Conservation (phyloP, 139 green algal species). For the Pleodorina starrii region DNA sequence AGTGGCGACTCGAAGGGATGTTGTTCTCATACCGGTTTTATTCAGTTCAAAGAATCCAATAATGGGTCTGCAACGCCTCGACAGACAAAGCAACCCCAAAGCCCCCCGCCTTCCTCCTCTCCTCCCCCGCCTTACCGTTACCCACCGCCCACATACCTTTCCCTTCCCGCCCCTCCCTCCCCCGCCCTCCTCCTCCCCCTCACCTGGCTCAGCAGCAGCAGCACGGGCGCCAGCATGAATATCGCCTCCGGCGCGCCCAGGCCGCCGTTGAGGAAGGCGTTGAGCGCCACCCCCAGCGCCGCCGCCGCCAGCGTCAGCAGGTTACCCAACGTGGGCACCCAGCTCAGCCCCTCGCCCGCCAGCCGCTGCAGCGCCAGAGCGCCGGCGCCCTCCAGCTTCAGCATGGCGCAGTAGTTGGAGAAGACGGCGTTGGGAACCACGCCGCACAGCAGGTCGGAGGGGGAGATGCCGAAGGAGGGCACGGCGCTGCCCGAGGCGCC, state of each 20-base stretch:
- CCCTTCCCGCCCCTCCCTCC: no score
- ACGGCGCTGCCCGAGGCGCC: not conserved
- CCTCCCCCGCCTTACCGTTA: no score
- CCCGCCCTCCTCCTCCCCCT: no score
- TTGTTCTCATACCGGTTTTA: no score
- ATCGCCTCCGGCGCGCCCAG: constrained; percentile 65
- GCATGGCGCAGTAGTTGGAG: constrained; percentile 48
- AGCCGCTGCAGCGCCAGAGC: constrained; percentile 71
- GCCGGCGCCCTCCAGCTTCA: constrained; percentile 63
- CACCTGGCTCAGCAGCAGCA: constrained; percentile 86
- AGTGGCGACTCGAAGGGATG: no score
- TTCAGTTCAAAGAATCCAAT: no score
- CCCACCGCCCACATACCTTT: no score
- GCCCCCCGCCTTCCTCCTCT: no score
- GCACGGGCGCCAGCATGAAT: constrained; percentile 83
- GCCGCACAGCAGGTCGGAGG: constrained; percentile 66
- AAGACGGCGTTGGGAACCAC: constrained; percentile 57
- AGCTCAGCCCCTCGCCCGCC: constrained; percentile 70
- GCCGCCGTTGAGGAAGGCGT: constrained; percentile 58
- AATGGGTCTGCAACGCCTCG: no score
- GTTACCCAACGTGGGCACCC: constrained; percentile 90
- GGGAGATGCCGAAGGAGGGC: constrained; percentile 9
- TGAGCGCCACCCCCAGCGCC: constrained; percentile 79
- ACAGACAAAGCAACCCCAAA: no score
- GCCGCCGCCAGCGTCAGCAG: constrained; percentile 81